These are phyloP conservation scores for Didymella pinodella DNA, from an alignment of 2,329 filamentous ascomycete genomes.

Conservation along the genomic window DNA sequence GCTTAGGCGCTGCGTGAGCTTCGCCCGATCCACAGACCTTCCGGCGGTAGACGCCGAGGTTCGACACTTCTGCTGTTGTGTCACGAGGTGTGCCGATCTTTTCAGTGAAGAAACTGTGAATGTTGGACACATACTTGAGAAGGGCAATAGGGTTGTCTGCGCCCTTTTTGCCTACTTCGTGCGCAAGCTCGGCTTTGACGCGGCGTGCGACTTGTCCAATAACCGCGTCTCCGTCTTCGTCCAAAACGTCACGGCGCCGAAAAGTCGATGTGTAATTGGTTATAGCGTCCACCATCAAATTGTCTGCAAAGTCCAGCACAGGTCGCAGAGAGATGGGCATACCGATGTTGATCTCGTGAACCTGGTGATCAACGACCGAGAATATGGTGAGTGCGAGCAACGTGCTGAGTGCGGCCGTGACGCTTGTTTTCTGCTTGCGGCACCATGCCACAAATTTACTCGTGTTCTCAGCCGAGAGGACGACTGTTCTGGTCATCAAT, in stretches of 20 bases:
- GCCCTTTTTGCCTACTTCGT: conserved; percentile 29
- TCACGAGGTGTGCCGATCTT: conserved; percentile 52
- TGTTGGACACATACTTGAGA: conserved; percentile 53
- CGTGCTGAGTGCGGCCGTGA: conserved; percentile 53
- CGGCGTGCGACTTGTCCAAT: conserved; percentile 29
- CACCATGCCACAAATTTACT: conserved; percentile 44
- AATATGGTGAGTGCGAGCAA: conserved; percentile 49
- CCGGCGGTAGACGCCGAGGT: conserved; percentile 51
- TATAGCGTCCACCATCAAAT: conserved; percentile 44
- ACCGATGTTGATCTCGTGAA: conserved; percentile 39
- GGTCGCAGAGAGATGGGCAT: conserved; percentile 52
- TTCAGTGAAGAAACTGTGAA: conserved; percentile 48
- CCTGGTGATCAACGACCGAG: conserved; percentile 42
- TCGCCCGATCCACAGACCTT: neutral
- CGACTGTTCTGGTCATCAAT: conserved; percentile 34
- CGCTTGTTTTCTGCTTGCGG: conserved; percentile 50
- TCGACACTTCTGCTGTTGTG: conserved; percentile 56
- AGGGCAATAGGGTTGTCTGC: conserved; percentile 49
- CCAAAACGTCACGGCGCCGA: too few relatives aligned
- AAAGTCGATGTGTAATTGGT: neutral
- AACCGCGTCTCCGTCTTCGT: neutral
- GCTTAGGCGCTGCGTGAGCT: neutral
- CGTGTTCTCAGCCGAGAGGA: conserved; percentile 44
- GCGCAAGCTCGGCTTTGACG: conserved; percentile 26
- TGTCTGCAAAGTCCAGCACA: conserved; percentile 39